phyloP scores from a whole-genome alignment of 495 filamentous ascomycete genomes.

The Friedmanniomyces simplex region DNA sequence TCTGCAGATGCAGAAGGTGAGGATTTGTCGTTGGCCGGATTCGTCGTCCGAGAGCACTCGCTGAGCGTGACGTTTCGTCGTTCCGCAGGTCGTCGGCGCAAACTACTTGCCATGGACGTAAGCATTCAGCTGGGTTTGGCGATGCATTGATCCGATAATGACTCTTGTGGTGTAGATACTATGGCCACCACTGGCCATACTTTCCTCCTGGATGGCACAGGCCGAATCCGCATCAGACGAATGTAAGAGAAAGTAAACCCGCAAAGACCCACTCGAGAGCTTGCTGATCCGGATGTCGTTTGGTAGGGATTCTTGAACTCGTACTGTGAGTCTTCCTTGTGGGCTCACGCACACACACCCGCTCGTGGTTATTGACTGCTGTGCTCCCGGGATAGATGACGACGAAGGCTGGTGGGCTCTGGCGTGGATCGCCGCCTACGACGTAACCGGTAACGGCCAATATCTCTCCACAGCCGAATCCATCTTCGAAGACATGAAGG shows the following conservation, averaged over 20 bases:
- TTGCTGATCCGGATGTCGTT: too few species aligned
- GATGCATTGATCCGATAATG: not conserved
- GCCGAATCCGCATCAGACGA: constrained; percentile 1
- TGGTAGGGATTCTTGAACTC: constrained; percentile 10
- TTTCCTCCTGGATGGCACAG: constrained; percentile 2
- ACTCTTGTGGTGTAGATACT: not conserved
- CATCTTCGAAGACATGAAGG: constrained; percentile 49
- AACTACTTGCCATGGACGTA: constrained; percentile 3
- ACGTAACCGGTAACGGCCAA: constrained; percentile 24
- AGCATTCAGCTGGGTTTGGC: not conserved
- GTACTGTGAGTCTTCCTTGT: not conserved
- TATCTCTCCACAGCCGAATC: constrained; percentile 41
- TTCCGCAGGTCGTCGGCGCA: not conserved
- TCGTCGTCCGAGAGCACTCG: not conserved
- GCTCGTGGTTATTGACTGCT: too few species aligned
- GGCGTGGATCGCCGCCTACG: constrained; percentile 29
- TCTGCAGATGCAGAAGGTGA: constrained; percentile 16
- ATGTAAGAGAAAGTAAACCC: not conserved
- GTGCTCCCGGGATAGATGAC: not conserved
- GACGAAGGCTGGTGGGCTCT: constrained; percentile 24
- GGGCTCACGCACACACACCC: too few species aligned
- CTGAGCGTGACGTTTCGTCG: not conserved
- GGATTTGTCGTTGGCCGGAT: not conserved
- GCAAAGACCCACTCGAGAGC: not conserved
- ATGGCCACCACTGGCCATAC: constrained; percentile 7